Conservation (phyloP, 23 red algal genomes). For the Gracilaria gracilis region DNA sequence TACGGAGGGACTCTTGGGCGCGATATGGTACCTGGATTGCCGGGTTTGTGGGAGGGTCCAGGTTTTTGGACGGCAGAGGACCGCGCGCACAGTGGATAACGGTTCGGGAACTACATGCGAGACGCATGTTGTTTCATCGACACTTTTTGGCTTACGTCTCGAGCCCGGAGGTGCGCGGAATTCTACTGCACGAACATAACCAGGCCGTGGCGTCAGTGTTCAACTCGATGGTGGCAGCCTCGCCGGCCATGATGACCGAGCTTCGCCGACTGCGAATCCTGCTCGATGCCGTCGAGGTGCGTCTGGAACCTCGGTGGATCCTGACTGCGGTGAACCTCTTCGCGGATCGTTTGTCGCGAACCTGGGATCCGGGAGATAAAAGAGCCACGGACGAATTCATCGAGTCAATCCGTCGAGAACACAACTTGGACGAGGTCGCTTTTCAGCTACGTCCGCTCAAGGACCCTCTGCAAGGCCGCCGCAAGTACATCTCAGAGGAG, state of each 20-base stretch:
- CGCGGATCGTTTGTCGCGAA: conserved; percentile 2
- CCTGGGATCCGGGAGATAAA: conserved; percentile 8
- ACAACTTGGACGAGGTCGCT: neutral
- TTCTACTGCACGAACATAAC: conserved; percentile 31
- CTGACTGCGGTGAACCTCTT: conserved; percentile 35
- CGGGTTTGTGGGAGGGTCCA: neutral
- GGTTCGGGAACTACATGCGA: neutral
- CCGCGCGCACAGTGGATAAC: neutral
- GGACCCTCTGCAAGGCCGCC: neutral
- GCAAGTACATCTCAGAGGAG: neutral
- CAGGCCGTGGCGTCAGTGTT: neutral
- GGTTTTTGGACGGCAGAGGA: conserved; percentile 10
- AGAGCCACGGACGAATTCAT: neutral
- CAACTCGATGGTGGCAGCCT: conserved; percentile 17
- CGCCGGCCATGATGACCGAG: conserved; percentile 39
- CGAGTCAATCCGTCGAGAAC: neutral
- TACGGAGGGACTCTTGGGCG: conserved; percentile 19
- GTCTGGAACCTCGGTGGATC: conserved; percentile 10
- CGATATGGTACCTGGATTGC: neutral
- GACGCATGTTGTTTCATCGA: neutral
- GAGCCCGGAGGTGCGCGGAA: neutral
- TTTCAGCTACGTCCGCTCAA: neutral
- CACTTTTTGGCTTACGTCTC: neutral
- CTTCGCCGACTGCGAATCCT: neutral
- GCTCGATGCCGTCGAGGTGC: neutral